phyloP scores from a whole-genome alignment of 2,329 filamentous ascomycete species.

The Clarireedia hainanense region DNA sequence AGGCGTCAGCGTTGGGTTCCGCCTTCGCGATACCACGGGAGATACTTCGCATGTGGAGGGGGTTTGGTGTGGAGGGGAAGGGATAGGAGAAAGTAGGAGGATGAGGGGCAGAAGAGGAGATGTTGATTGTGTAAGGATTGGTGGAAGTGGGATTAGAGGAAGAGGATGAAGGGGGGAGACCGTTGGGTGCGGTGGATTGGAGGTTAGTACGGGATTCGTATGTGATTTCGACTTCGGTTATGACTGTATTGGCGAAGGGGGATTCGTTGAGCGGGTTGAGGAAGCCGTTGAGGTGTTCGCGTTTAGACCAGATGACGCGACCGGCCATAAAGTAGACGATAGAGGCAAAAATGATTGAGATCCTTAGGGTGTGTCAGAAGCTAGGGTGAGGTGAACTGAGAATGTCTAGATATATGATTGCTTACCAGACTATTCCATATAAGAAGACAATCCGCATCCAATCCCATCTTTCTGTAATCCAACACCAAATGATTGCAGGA shows the following conservation, averaged over 20 bases:
- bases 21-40: neutral
- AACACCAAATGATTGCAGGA: constrained; percentile 62
- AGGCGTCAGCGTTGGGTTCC: constrained; percentile 39
- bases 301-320: constrained; percentile 52
- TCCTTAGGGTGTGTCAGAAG: constrained; percentile 16
- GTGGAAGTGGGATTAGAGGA: no score
- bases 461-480: constrained; percentile 59
- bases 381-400: neutral
- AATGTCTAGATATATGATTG: constrained; percentile 18
- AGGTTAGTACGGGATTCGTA: constrained; percentile 33
- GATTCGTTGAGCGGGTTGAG: constrained; percentile 42
- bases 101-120: neutral
- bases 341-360: constrained; percentile 51
- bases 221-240: constrained; percentile 34
- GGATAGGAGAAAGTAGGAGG: neutral
- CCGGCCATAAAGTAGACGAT: constrained; percentile 59
- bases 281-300: constrained; percentile 51
- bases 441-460: constrained; percentile 65
- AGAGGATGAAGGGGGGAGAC: neutral
- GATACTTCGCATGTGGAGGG: constrained; percentile 4
- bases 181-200: constrained; percentile 1
- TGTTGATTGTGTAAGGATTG: no score
- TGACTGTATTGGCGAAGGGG: constrained; percentile 28
- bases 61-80: neutral
- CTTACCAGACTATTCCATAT: constrained; percentile 59